Base-by-base conservation (phyloP, 78 protist species). In the Ministeria vibrans region DNA sequence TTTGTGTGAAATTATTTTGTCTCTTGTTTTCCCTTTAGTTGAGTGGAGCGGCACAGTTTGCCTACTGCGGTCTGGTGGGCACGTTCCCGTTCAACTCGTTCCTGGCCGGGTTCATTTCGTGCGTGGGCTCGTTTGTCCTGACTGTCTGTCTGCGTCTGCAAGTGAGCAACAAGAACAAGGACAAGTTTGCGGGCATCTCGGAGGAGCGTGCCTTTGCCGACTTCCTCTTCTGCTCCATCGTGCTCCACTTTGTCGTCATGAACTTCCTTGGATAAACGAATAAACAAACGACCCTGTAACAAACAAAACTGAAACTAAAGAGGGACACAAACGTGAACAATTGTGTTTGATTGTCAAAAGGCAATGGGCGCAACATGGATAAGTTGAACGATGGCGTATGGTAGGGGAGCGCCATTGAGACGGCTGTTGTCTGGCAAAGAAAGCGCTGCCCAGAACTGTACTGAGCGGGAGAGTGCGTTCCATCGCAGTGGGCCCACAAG, bases 11-110 rank as follows among this genome's bases (percentile, higher is more conserved):
- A 9, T 49, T 49, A 15, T 49, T 49, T 9, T 49, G 9, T 9
- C 15, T 49, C 55, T 49, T 49, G 55, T 49, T 49, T 9, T 49
- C 15, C n/a, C 15, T 49, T 15, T 49, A 20, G n/a, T 49, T 49
- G 55, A 20, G 55, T 15, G 92, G 88, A 72, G 77, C 82, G 51
- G 27, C 80, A 80, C 91, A 86, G 45, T 86, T 90, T 71, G 83
- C 81, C 20, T 90, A 90, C 75, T 76, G 87, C 82, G 39, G 73
- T 64, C 51, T 86, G 4, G 93, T 86, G 77, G 93, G 93, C 78
- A 83, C 90, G 45, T 83, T 80, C 79, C 93, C 93, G 66, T 90
- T 90, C 88, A 90, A 86, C 85, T 77, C 91, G 43, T 86, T 90
- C 83, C 80, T 90, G 66, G 78, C 88, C 73, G 88, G 89, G 32